A percentile compares a stretch with the other conserved stretches of the same genome.
phyloP scores from a whole-genome alignment of 768 basidiomycete genomes.

The Leccinum fibrillosum region DNA sequence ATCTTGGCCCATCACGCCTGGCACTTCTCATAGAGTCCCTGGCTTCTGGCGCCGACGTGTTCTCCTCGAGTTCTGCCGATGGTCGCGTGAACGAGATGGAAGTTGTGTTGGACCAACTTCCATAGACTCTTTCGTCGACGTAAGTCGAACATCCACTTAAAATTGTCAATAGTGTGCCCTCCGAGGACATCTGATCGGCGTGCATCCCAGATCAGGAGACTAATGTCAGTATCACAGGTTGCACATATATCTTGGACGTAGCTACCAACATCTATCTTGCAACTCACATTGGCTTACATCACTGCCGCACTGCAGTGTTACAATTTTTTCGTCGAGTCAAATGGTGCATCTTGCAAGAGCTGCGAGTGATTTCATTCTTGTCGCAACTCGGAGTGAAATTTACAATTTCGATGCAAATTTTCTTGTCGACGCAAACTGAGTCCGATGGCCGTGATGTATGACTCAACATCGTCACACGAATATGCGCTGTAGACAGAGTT shows the following conservation, averaged over 20 bases:
- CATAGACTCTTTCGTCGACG: background rate
- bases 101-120: slow-evolving; percentile 51
- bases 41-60: slow-evolving; percentile 74
- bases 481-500: background rate
- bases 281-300: too few relatives aligned
- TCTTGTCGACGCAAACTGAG: background rate
- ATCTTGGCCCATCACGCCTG: slow-evolving; percentile 63
- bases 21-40: slow-evolving; percentile 79
- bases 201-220: background rate
- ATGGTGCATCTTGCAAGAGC: background rate
- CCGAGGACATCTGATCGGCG: background rate
- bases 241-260: background rate
- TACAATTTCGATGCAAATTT: background rate
- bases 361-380: too few relatives aligned
- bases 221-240: background rate
- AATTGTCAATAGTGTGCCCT: background rate
- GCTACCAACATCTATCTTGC: too few relatives aligned
- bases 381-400: background rate
- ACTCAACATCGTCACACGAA: background rate
- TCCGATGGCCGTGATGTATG: background rate
- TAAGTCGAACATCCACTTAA: background rate
- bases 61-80: slow-evolving; percentile 40
- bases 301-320: too few relatives aligned
- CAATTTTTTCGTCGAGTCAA: background rate
- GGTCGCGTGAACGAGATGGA: slow-evolving; percentile 66